These are phyloP conservation scores for Trichoderma oligosporum DNA, from an alignment of 2,329 filamentous ascomycete genomes.

Conservation along the genomic window DNA sequence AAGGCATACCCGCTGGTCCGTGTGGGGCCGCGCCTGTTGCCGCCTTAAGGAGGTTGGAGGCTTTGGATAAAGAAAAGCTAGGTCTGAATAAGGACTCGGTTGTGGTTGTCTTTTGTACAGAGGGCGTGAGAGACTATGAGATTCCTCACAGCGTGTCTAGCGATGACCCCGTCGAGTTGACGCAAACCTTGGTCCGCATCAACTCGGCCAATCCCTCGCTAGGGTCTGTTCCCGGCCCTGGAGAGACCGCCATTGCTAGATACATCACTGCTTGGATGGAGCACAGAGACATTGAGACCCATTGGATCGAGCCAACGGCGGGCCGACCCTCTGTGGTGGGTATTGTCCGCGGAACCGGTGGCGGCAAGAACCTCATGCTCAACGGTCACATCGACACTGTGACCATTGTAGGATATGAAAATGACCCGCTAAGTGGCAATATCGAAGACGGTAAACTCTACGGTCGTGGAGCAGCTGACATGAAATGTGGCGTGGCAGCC, in stretches of 20 bases:
- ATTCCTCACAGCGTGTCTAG: constrained; percentile 39
- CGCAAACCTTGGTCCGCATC: constrained; percentile 45
- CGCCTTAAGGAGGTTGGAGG: constrained; percentile 50
- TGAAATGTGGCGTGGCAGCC: constrained; percentile 51
- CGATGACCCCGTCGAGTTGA: constrained; percentile 41
- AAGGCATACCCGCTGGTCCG: constrained; percentile 53
- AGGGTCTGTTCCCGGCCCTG: constrained; percentile 40
- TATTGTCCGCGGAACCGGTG: constrained; percentile 43
- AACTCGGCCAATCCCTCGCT: constrained; percentile 47
- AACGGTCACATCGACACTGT: constrained; percentile 54
- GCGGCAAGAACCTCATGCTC: constrained; percentile 47
- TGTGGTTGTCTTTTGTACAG: constrained; percentile 63
- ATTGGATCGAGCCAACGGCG: constrained; percentile 44
- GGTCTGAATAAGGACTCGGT: constrained; percentile 47
- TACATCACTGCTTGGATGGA: constrained; percentile 50
- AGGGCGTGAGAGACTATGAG: constrained; percentile 51
- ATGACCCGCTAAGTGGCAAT: constrained; percentile 42
- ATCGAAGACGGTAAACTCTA: constrained; percentile 39
- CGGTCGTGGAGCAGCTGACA: constrained; percentile 47
- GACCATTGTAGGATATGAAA: constrained; percentile 44
- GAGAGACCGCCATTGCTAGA: constrained; percentile 44
- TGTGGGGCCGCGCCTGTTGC: constrained; percentile 59
- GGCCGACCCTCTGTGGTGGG: constrained; percentile 51
- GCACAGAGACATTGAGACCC: constrained; percentile 47
- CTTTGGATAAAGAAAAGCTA: constrained; percentile 33